Percentiles rank a stretch among this genome's conserved stretches.
Conservation (phyloP, 2,329 filamentous ascomycete species). For the Calonectria ilicicola region DNA sequence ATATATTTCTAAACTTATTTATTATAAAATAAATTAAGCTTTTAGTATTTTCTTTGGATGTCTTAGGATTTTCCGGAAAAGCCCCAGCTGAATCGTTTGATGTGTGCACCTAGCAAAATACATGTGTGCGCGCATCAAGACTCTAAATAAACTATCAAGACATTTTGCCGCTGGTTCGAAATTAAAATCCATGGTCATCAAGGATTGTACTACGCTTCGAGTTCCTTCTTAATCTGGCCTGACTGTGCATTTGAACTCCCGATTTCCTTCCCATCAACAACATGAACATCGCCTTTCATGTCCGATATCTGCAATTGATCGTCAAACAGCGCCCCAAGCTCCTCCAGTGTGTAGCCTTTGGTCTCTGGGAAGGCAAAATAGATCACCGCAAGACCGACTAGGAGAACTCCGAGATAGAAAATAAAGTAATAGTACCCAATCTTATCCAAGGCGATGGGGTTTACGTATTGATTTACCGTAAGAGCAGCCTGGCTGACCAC, state of each 20-base stretch:
- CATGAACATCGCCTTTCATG: not conserved
- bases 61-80: too few species aligned
- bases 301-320: not conserved
- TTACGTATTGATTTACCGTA: constrained; percentile 4
- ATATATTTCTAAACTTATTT: too few species aligned
- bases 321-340: constrained; percentile 5
- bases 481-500: not conserved
- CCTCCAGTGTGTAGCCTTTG: not conserved
- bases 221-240: not conserved
- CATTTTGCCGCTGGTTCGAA: too few species aligned
- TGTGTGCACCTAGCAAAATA: too few species aligned
- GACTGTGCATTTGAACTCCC: not conserved
- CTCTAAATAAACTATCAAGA: too few species aligned
- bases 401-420: not conserved
- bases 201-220: not conserved
- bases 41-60: too few species aligned
- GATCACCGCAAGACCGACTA: not conserved
- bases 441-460: constrained; percentile 4
- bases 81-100: too few species aligned
- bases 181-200: too few species aligned
- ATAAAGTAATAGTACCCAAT: constrained; percentile 9
- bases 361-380: constrained; percentile 9
- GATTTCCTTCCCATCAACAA: not conserved
- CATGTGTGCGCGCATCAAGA: too few species aligned
- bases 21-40: too few species aligned